phyloP scores from a whole-genome alignment of 2,329 filamentous ascomycete genomes.

The Aspergillus sp. region DNA sequence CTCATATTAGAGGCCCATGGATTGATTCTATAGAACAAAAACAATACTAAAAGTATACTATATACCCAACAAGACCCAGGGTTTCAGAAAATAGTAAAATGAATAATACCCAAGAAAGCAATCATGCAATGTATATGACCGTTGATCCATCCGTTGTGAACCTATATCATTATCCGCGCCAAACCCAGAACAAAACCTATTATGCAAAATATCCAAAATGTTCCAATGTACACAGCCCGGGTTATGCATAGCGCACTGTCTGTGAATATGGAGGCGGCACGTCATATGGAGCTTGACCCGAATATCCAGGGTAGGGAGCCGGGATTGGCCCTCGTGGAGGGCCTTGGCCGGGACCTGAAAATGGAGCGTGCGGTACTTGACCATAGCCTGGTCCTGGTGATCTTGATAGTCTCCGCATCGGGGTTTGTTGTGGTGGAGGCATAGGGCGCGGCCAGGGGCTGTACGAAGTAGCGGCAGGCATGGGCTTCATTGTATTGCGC shows the following conservation, averaged over 20 bases:
- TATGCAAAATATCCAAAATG: slow-evolving; percentile 8
- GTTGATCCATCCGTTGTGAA: neutral
- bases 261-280: slow-evolving; percentile 12
- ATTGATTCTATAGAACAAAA: neutral
- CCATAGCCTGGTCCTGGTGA: neutral
- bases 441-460: slow-evolving; percentile 13
- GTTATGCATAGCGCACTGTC: slow-evolving; percentile 26
- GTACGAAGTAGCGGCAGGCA: slow-evolving; percentile 16
- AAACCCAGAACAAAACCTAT: neutral
- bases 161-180: neutral
- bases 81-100: neutral
- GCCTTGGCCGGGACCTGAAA: neutral
- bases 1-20: no score
- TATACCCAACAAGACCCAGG: neutral
- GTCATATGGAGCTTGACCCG: slow-evolving; percentile 11
- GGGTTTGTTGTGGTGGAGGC: slow-evolving; percentile 22
- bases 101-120: neutral
- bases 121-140: neutral
- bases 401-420: slow-evolving; percentile 15
- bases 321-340: slow-evolving; percentile 1
- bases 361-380: neutral
- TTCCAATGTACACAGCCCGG: slow-evolving; percentile 8
- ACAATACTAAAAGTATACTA: neutral
- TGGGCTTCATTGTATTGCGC: slow-evolving; percentile 22
- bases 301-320: slow-evolving; percentile 15